A percentile compares a stretch with the other conserved stretches of the same genome.
These are phyloP conservation scores for Auricularia sp. DNA, from an alignment of 768 basidiomycete species.

Conservation along the genomic window DNA sequence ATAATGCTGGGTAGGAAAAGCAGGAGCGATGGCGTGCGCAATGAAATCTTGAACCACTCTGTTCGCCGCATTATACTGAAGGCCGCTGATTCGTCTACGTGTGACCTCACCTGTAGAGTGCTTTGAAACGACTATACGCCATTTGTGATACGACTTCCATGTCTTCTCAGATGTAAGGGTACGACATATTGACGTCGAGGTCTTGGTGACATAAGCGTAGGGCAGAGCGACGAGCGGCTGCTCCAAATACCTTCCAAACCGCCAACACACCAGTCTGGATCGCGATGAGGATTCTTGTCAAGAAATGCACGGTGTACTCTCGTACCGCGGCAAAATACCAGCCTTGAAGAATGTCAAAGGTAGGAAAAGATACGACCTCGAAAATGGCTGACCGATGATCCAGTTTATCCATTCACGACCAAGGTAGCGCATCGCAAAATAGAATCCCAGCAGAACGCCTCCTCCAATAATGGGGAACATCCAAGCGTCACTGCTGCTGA, in stretches of 20 bases:
- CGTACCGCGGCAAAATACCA: slow-evolving; percentile 28
- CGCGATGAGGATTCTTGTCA: slow-evolving; percentile 17
- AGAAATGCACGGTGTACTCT: slow-evolving; percentile 62
- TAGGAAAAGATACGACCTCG: neutral
- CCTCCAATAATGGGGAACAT: slow-evolving; percentile 33
- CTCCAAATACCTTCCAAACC: slow-evolving; percentile 52
- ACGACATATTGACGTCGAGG: slow-evolving; percentile 40
- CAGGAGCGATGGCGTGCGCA: slow-evolving; percentile 47
- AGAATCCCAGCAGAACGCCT: slow-evolving; percentile 55
- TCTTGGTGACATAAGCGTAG: slow-evolving; percentile 24
- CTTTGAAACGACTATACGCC: slow-evolving; percentile 35
- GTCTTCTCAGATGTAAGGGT: slow-evolving; percentile 37
- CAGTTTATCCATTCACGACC: slow-evolving; percentile 67
- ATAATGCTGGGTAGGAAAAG: slow-evolving; percentile 50
- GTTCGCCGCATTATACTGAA: slow-evolving; percentile 13
- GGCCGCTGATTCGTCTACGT: slow-evolving; percentile 16
- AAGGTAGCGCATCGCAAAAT: slow-evolving; percentile 27
- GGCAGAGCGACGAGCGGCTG: slow-evolving; percentile 1
- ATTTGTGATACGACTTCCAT: slow-evolving; percentile 51
- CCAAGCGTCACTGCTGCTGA: slow-evolving; percentile 24
- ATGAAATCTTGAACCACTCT: slow-evolving; percentile 35
- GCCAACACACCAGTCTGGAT: slow-evolving; percentile 19
- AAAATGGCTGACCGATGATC: slow-evolving; percentile 40
- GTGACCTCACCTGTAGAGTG: slow-evolving; percentile 34
- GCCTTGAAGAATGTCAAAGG: neutral